Evolutionary conservation across 768 basidiomycete species (phyloP).

Genomic region (Leucocoprinus birnbaumii): DNA sequence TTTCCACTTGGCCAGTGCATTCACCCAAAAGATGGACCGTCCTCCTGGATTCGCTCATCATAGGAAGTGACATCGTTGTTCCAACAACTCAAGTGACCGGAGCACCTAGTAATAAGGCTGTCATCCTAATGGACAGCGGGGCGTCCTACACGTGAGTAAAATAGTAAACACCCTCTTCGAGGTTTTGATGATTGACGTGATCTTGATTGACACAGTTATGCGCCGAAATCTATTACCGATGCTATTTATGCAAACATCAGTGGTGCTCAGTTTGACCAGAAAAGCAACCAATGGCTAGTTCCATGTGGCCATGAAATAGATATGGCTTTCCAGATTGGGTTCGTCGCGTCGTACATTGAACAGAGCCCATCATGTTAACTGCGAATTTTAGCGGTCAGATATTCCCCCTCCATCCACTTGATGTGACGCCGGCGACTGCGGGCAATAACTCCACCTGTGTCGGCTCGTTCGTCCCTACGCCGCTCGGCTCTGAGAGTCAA

Average conservation of each 20-base stretch:
- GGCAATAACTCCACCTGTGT: slow-evolving; percentile 52
- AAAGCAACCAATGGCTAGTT: slow-evolving; percentile 61
- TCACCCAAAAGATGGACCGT: slow-evolving; percentile 74
- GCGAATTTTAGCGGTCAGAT: slow-evolving; percentile 54
- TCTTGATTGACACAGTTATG: slow-evolving; percentile 50
- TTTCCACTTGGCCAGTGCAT: slow-evolving; percentile 71
- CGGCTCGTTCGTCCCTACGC: slow-evolving; percentile 73
- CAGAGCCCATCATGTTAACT: slow-evolving; percentile 3
- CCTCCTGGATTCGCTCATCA: slow-evolving; percentile 68
- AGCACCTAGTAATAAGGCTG: slow-evolving; percentile 69
- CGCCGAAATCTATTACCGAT: slow-evolving; percentile 56
- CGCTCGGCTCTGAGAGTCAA: slow-evolving; percentile 55
- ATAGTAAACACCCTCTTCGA: neutral
- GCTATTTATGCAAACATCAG: slow-evolving; percentile 65
- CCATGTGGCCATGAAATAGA: slow-evolving; percentile 77
- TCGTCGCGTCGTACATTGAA: slow-evolving; percentile 20
- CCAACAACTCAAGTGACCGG: slow-evolving; percentile 52
- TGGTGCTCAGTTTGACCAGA: slow-evolving; percentile 58
- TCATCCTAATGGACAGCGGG: slow-evolving; percentile 77
- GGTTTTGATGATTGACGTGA: slow-evolving; percentile 3
- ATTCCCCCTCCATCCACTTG: slow-evolving; percentile 79
- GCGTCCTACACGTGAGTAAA: slow-evolving; percentile 71
- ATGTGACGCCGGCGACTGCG: slow-evolving; percentile 52
- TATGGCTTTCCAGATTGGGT: slow-evolving; percentile 79
- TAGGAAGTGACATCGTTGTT: slow-evolving; percentile 47